A percentile compares a stretch with the other conserved stretches of the same genome.
Conservation (phyloP, 495 filamentous ascomycete genomes). For the Lepraria neglecta region DNA sequence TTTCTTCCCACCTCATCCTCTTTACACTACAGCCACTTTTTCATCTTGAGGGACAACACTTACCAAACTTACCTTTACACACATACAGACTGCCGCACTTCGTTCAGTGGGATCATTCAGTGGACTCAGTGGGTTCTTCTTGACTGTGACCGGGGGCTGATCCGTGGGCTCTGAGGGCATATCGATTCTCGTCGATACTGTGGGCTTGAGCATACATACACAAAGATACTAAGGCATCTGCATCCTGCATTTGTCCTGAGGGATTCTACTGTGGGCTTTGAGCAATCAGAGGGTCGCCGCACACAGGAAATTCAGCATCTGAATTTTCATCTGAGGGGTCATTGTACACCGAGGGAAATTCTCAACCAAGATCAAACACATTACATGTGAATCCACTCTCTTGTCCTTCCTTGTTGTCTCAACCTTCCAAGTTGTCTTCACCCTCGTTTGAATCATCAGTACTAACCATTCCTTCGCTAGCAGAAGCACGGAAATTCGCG, state of each 20-base stretch:
- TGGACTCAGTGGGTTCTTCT: slow-evolving; percentile 21
- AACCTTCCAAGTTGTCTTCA: neutral
- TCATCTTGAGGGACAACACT: neutral
- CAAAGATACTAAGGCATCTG: slow-evolving; percentile 13
- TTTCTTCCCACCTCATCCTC: neutral
- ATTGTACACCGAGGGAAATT: slow-evolving; percentile 19
- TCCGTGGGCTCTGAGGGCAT: slow-evolving; percentile 17
- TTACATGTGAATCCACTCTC: neutral
- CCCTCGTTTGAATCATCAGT: neutral
- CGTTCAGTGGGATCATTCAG: slow-evolving; percentile 23
- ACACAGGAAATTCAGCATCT: slow-evolving; percentile 13
- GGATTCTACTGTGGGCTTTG: slow-evolving; percentile 19
- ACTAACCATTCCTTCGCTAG: neutral
- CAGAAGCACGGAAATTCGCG: slow-evolving; percentile 14
- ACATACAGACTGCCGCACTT: neutral
- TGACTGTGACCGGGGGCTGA: slow-evolving; percentile 21
- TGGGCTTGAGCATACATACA: slow-evolving; percentile 17
- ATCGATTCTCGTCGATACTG: slow-evolving; percentile 13
- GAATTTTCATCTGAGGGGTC: slow-evolving; percentile 9
- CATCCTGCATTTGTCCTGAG: slow-evolving; percentile 11
- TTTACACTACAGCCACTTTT: neutral
- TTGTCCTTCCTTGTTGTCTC: neutral
- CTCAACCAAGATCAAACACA: neutral
- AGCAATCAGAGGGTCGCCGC: slow-evolving; percentile 19
- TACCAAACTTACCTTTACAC: neutral